phyloP scores from a whole-genome alignment of 805 yeast species.

The Henningerozyma blattae region DNA sequence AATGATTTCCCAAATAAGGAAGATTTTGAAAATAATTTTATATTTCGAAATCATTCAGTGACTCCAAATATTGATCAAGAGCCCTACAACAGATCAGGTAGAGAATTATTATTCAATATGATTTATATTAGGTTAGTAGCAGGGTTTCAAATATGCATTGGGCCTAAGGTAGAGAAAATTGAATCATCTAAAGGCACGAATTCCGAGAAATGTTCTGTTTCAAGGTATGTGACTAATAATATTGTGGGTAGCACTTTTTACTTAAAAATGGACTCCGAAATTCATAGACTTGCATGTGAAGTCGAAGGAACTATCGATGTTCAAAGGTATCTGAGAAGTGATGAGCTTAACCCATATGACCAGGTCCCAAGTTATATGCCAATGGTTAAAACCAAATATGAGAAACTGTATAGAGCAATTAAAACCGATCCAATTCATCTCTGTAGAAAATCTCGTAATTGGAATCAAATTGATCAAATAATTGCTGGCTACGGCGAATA shows the following conservation, averaged over 20 bases:
- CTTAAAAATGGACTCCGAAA: constrained; percentile 67
- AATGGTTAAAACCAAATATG: constrained; percentile 67
- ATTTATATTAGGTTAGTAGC: constrained; percentile 66
- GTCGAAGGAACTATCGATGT: constrained; percentile 64
- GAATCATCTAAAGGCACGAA: constrained; percentile 32
- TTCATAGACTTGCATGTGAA: constrained; percentile 73
- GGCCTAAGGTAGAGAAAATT: constrained; percentile 49
- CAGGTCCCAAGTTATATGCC: constrained; percentile 34
- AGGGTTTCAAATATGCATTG: constrained; percentile 86
- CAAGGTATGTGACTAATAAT: constrained; percentile 38
- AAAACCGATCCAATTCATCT: constrained; percentile 43
- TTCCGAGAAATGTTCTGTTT: constrained; percentile 42
- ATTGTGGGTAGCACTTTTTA: constrained; percentile 51
- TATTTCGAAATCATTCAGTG: constrained; percentile 76
- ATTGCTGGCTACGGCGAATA: constrained; percentile 86
- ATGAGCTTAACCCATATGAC: constrained; percentile 21
- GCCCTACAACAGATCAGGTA: constrained; percentile 33
- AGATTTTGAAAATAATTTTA: constrained; percentile 61
- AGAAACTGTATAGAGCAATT: constrained; percentile 48
- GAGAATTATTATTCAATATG: constrained; percentile 73
- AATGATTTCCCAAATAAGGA: constrained; percentile 60
- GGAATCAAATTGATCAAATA: constrained; percentile 87
- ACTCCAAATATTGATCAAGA: constrained; percentile 49
- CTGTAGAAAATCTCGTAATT: constrained; percentile 49
- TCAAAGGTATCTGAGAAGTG: constrained; percentile 48